Conservation (phyloP, 495 filamentous ascomycete genomes). For the Penicillium simplicissimum region DNA sequence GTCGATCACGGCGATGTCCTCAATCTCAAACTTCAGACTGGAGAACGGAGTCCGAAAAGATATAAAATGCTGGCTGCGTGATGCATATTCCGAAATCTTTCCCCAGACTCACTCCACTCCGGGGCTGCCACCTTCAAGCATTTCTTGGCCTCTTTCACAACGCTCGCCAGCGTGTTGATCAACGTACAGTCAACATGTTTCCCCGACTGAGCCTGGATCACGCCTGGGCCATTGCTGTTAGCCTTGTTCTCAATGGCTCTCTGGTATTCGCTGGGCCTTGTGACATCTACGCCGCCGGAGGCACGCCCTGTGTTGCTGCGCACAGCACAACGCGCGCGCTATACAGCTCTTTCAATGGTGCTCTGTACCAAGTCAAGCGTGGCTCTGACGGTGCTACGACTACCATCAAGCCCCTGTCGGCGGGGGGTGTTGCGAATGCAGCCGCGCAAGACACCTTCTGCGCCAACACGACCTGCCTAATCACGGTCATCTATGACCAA, state of each 20-base stretch:
- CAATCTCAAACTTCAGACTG: neutral
- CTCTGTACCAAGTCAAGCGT: constrained; percentile 58
- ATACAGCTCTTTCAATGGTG: constrained; percentile 49
- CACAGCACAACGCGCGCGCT: constrained; percentile 62
- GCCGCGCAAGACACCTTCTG: constrained; percentile 59
- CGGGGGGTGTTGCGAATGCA: constrained; percentile 59
- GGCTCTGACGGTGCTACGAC: constrained; percentile 49
- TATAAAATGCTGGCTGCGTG: neutral
- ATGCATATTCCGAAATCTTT: neutral
- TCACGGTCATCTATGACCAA: constrained; percentile 62
- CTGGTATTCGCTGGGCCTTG: constrained; percentile 54
- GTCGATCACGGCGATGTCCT: neutral
- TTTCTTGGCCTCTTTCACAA: constrained; percentile 2
- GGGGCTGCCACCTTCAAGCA: neutral
- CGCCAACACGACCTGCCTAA: constrained; percentile 56
- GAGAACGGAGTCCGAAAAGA: neutral
- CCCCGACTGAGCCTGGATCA: constrained; percentile 37
- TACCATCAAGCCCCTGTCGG: constrained; percentile 46
- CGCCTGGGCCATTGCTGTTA: constrained; percentile 35
- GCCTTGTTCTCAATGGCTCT: constrained; percentile 40
- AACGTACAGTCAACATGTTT: constrained; percentile 37
- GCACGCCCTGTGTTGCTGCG: constrained; percentile 57
- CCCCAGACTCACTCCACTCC: neutral
- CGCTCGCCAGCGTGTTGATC: neutral
- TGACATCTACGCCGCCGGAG: constrained; percentile 54